phyloP scores from a whole-genome alignment of 225 moss, liverwort and hornwort genomes.

The Pseudisothecium myosuroides region DNA sequence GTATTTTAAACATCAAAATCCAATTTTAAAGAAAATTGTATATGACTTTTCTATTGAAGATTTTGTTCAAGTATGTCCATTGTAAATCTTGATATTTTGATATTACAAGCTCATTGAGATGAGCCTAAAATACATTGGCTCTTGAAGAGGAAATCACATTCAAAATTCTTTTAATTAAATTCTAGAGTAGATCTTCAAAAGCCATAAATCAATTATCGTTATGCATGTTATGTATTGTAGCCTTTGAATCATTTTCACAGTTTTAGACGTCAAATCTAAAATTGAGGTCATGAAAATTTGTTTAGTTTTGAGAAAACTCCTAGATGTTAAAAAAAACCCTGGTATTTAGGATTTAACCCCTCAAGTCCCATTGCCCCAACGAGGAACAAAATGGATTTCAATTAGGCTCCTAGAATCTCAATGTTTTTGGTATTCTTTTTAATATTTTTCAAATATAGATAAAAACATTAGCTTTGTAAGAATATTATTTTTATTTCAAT shows the following conservation, averaged over 20 bases:
- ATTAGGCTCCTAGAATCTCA: not conserved
- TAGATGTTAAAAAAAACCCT: not conserved
- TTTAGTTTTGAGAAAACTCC: not conserved
- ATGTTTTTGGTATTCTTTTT: not conserved
- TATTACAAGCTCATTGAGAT: too few relatives aligned
- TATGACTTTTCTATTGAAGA: not conserved
- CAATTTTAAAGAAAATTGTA: not conserved
- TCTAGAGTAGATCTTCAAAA: too few relatives aligned
- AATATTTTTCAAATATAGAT: too few relatives aligned
- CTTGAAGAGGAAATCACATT: too few relatives aligned
- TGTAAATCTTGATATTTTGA: not conserved
- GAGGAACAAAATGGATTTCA: accelerated
- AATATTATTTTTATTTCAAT: not conserved
- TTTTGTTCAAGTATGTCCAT: not conserved
- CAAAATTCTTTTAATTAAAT: too few relatives aligned
- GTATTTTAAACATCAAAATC: too few relatives aligned
- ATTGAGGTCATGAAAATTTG: too few relatives aligned
- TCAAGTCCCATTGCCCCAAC: not conserved
- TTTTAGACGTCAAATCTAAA: not conserved
- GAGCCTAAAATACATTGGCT: too few relatives aligned
- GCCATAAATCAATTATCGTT: too few relatives aligned
- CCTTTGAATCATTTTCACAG: not conserved
- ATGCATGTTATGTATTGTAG: not conserved
- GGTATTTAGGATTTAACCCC: accelerated
- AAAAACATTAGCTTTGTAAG: not conserved